phyloP scores from a whole-genome alignment of 768 basidiomycete genomes.

The Hebeloma cylindrosporum region DNA sequence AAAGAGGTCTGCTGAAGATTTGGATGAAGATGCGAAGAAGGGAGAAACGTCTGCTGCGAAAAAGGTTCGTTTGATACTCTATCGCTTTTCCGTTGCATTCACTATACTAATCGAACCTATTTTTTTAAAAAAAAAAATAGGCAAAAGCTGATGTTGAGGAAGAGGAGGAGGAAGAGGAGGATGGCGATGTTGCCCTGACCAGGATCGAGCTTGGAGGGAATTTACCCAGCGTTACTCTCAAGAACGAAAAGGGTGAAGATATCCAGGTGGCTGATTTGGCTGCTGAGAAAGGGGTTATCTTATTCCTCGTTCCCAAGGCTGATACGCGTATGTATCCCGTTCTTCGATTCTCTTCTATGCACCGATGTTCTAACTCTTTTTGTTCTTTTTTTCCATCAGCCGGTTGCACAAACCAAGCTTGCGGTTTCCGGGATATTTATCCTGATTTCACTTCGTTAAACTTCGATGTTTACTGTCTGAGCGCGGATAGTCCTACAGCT shows the following conservation, averaged over 20 bases:
- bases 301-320: slow-evolving; percentile 84
- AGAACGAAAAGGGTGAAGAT: slow-evolving; percentile 85
- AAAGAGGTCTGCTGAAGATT: slow-evolving; percentile 39
- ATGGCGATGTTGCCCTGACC: slow-evolving; percentile 23
- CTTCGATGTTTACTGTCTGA: slow-evolving; percentile 83
- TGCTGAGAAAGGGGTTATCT: slow-evolving; percentile 69
- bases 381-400: slow-evolving; percentile 42
- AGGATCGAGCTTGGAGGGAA: slow-evolving; percentile 70
- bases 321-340: slow-evolving; percentile 64
- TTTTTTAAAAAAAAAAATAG: slow-evolving; percentile 23
- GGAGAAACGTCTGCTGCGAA: slow-evolving; percentile 37
- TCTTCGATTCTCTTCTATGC: background rate
- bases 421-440: slow-evolving; percentile 84
- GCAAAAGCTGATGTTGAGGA: slow-evolving; percentile 33
- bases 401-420: slow-evolving; percentile 92
- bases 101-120: background rate
- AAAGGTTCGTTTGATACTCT: slow-evolving; percentile 31
- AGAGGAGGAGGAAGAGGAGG: slow-evolving; percentile 24
- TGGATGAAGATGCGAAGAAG: slow-evolving; percentile 31
- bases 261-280: slow-evolving; percentile 65
- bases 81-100: slow-evolving; percentile 7
- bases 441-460: slow-evolving; percentile 67
- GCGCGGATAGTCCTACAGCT: slow-evolving; percentile 70
- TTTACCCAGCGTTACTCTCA: slow-evolving; percentile 71
- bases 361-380: background rate